Evolutionary conservation across 345 rosid genomes (phyloP), one percentile per base, ranked within the genome.

Genomic region (Luvunga scandens): DNA sequence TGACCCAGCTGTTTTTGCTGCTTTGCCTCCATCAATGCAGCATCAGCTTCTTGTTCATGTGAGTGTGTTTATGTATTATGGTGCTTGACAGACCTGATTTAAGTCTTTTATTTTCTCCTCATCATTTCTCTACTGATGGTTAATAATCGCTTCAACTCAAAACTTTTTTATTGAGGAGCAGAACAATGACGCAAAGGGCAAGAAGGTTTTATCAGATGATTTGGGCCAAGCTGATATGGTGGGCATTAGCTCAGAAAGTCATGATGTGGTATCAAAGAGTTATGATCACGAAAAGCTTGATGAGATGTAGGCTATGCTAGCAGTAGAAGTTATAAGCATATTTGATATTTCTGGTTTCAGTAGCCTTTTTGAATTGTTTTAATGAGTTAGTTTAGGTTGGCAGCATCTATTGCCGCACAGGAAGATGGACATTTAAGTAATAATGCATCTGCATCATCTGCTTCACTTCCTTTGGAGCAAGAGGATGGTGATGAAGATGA

Each of bases 361-460:
- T 64, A 6, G 27, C 31, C 77, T 77, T 50, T 84, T 78, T 39
- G 69, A 18, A 31, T 69, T 28, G 57, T 80, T 80, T 75, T 73
- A 48, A 77, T 68, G 75, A 66, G 77, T 85, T 56, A 9, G 76
- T 84, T 56, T 88, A 95, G 99, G 90, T 80, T 87, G 90, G 97
- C 92, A 75, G 92, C 93, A 68, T 88, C 93, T 78, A 83, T 90
- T 86, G 83, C 84, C 25, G 91, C 86, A 27, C 95, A 90, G 76
- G 94, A 92, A 84, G 86, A 81, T n/a, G 77, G 67, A 56, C 39
- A 31, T 45, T 66, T 82, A 56, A 77, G 72, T 59, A 79, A 79
- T 30, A 79, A 80, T 60, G 83, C 88, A 13, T 84, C 91, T 4
- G 78, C 84, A 60, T 86, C 94, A 65, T 84, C 81, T 81, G 87